Base-by-base conservation (phyloP, 352 stramenopile species). In the Phytophthora constricta region DNA sequence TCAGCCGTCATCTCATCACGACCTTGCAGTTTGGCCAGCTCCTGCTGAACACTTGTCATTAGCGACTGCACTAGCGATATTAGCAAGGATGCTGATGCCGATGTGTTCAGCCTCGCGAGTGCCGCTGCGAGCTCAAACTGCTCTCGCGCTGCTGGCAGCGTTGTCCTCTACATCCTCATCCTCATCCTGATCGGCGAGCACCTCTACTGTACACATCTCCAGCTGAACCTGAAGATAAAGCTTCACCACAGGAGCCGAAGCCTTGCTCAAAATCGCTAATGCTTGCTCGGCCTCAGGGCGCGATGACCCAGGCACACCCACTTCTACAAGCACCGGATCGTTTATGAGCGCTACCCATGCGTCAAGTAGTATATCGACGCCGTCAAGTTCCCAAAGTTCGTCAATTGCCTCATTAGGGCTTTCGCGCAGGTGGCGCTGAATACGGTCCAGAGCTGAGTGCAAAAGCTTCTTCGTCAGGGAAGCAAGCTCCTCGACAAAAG, bases 151-250 rank as follows among this genome's bases (percentile, higher is more conserved):
- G 22, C 79, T 91, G 26, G 80, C 72, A 7, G 84, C 87, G 34
- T 91, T 87, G 71, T 93, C 85, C 62, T 96, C 86, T 37, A 95
- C 85, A 33, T 96, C 86, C 72, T 96, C 86, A 41, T 93, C 79
- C 68, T 96, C 85, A 60, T 93, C 83, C 47, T 92, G 75, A 2
- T 93, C 86, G 0, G 78, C 79, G 17, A 92, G 52, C 9, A 79
- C 85, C 33, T 95, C 85, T 3, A 88, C 74, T 4, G 76, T 68
- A 48, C 83, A 90, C 33, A 96, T 48, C 48, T 92, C 86, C 19
- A 95, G 58, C 37, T 93, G 84, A 13, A 86, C 72, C 41, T 93
- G 86, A 37, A 96, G 57, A 39, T 96, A 96, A 9, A 95, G 67
- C 46, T 91, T 69, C 5, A 96, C 64, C 3, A 95, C 85, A 2